Percentiles rank a stretch among this genome's conserved stretches.
These are phyloP conservation scores for Speleostelium caveatum DNA, from an alignment of 78 protist species.

Conservation along the genomic window DNA sequence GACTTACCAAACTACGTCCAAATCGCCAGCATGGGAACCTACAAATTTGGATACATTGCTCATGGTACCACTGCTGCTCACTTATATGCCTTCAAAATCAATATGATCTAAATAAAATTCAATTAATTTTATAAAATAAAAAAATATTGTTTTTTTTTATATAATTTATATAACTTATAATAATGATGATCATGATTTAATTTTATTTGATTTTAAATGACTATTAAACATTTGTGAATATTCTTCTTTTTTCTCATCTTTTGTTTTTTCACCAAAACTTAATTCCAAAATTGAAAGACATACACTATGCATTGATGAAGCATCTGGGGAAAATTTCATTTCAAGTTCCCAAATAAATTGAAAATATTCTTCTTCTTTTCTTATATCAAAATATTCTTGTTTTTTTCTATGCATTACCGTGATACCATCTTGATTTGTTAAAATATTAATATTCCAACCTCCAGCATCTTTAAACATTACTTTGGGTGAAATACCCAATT, in stretches of 20 bases:
- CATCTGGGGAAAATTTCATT: constrained; percentile 32
- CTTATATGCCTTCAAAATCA: no score
- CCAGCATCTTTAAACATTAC: constrained; percentile 70
- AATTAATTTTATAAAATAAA: no score
- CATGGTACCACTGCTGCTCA: no score
- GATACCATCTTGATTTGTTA: not conserved
- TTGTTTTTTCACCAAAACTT: constrained; percentile 68
- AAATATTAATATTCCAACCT: constrained; percentile 42
- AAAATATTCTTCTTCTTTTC: constrained; percentile 70
- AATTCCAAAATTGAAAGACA: constrained; percentile 50
- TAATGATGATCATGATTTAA: not conserved
- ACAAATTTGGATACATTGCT: no score
- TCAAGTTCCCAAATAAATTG: constrained; percentile 71
- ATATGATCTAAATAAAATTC: no score
- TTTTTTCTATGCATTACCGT: constrained; percentile 43
- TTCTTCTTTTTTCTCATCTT: constrained; percentile 49
- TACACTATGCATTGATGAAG: constrained; percentile 32
- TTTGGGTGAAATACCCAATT: constrained; percentile 27
- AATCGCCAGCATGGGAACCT: no score
- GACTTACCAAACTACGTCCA: no score
- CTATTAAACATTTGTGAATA: constrained; percentile 16
- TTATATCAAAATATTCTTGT: constrained; percentile 53
- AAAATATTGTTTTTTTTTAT: no score
- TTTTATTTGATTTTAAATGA: constrained; percentile 27
- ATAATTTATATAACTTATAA: no score